Conservation (phyloP, 2,329 filamentous ascomycete species). For the Ophiostoma sp. region DNA sequence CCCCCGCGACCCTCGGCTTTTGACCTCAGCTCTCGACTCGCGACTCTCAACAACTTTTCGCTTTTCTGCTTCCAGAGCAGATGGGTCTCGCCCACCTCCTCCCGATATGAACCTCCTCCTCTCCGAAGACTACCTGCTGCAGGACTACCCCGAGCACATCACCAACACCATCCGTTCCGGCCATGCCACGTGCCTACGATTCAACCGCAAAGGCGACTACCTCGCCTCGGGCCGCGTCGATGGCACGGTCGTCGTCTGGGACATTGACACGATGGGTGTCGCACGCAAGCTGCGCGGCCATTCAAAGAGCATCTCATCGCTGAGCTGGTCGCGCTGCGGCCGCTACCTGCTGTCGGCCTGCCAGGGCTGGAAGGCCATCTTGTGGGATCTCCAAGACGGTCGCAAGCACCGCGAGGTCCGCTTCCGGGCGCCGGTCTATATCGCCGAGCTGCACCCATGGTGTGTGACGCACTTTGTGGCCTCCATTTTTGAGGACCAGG, state of each 20-base stretch:
- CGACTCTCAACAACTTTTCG: not conserved
- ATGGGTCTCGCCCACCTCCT: not conserved
- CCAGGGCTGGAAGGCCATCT: constrained; percentile 91
- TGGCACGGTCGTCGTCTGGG: constrained; percentile 91
- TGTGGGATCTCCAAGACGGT: constrained; percentile 78
- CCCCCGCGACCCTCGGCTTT: not conserved
- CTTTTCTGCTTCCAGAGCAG: not conserved
- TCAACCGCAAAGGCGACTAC: constrained; percentile 91
- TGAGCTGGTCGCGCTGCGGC: constrained; percentile 92
- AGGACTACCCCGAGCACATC: constrained; percentile 86
- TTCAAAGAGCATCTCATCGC: constrained; percentile 84
- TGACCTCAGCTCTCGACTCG: not conserved
- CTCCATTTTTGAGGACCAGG: constrained; percentile 89
- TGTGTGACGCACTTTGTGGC: constrained; percentile 82
- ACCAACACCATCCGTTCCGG: constrained; percentile 76
- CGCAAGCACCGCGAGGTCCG: constrained; percentile 75
- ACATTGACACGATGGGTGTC: constrained; percentile 94
- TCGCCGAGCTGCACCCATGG: constrained; percentile 87
- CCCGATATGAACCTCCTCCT: constrained; percentile 52
- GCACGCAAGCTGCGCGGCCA: constrained; percentile 91
- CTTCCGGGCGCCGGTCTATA: constrained; percentile 90
- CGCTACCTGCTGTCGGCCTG: constrained; percentile 87
- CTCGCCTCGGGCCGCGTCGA: constrained; percentile 91
- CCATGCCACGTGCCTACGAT: constrained; percentile 65
- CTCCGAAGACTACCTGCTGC: constrained; percentile 58